Evolutionary conservation across 371 early-diverging fungal species (phyloP).

Genomic region (Syncephalastrum racemosum): DNA sequence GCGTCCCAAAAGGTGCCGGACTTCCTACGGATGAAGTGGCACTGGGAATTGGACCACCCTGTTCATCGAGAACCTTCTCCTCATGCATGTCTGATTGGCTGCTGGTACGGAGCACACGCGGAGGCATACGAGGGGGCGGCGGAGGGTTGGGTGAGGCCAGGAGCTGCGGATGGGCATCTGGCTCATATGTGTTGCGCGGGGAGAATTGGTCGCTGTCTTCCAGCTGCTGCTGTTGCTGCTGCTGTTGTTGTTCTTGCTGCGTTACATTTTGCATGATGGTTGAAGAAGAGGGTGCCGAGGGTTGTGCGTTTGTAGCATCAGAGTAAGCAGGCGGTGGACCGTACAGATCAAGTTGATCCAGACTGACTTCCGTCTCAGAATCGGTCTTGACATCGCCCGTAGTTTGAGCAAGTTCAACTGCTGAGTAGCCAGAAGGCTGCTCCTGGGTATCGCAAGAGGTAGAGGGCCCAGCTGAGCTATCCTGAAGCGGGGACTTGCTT

Average conservation of each 20-base stretch:
- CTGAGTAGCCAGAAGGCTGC: background rate
- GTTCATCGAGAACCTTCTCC: constrained; percentile 5
- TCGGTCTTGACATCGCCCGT: constrained; percentile 28
- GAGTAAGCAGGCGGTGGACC: constrained; percentile 45
- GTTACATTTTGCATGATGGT: background rate
- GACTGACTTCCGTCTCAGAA: constrained; percentile 21
- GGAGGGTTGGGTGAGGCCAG: background rate
- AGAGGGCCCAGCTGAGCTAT: background rate
- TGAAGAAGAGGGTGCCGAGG: no score
- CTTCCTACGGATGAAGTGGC: background rate
- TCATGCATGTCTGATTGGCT: background rate
- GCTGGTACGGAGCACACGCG: background rate
- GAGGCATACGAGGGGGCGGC: constrained; percentile 23
- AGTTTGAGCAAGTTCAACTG: constrained; percentile 17
- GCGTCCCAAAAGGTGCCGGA: constrained; percentile 6
- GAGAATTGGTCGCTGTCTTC: constrained; percentile 8
- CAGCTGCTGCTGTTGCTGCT: no score
- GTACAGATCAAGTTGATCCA: constrained; percentile 33
- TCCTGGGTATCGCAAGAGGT: background rate
- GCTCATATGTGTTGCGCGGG: constrained; percentile 22
- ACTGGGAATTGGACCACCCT: background rate
- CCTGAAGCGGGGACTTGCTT: no score
- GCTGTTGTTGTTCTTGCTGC: constrained; percentile 5
- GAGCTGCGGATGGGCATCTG: constrained; percentile 1
- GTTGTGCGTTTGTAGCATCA: background rate